These are phyloP conservation scores for Raffaelea ambrosiae DNA, from an alignment of 2,329 filamentous ascomycete genomes.

Conservation along the genomic window DNA sequence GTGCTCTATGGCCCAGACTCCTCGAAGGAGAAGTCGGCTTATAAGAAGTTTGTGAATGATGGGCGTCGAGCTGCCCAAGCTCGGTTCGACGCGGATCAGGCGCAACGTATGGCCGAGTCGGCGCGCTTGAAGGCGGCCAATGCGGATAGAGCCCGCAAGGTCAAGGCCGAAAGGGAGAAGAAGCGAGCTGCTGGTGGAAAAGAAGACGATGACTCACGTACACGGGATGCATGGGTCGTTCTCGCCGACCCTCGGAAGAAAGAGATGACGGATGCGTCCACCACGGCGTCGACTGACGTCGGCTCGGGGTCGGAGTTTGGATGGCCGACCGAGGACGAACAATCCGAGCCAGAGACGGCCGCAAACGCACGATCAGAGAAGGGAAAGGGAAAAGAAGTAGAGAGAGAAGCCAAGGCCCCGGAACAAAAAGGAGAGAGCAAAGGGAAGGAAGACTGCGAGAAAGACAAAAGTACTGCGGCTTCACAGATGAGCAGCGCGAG, in stretches of 20 bases:
- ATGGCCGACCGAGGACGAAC: constrained; percentile 15
- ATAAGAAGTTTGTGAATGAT: no score
- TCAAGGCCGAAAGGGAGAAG: neutral
- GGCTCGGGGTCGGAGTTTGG: no score
- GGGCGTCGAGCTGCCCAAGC: constrained; percentile 31
- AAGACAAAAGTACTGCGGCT: neutral
- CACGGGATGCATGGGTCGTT: neutral
- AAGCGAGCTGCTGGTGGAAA: neutral
- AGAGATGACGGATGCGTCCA: no score
- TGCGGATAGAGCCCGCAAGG: neutral
- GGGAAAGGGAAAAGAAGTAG: neutral
- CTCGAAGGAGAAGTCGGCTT: no score
- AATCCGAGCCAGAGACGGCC: constrained; percentile 12
- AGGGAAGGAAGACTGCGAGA: neutral
- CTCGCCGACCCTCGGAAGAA: no score
- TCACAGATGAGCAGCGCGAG: neutral
- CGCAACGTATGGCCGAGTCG: constrained; percentile 14
- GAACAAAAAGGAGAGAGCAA: neutral
- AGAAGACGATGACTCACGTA: neutral
- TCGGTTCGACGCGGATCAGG: constrained; percentile 13
- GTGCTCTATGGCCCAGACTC: constrained; percentile 52
- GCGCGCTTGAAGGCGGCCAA: neutral
- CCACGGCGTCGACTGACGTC: no score
- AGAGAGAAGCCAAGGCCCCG: neutral
- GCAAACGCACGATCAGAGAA: constrained; percentile 1